phyloP scores from a whole-genome alignment of 2,329 filamentous ascomycete species.

The Botrytis medusae region DNA sequence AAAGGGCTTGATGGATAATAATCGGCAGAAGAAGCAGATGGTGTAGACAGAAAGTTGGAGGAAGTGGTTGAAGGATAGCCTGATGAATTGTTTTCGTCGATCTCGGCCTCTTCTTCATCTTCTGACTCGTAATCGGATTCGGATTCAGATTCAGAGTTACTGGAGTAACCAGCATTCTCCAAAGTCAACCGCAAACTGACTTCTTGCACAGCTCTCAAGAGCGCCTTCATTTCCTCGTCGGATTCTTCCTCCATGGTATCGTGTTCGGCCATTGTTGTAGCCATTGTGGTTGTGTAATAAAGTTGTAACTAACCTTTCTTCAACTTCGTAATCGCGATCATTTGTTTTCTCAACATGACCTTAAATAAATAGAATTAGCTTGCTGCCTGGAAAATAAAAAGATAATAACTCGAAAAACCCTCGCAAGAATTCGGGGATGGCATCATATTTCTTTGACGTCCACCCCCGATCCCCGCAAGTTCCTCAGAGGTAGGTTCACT shows the following conservation, averaged over 20 bases:
- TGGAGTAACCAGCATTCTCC: background rate
- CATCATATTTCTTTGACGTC: background rate
- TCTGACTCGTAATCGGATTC: constrained; percentile 1
- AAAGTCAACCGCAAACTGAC: background rate
- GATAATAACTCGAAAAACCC: background rate
- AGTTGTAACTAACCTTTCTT: constrained; percentile 66
- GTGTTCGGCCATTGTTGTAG: background rate
- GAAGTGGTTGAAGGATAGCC: background rate
- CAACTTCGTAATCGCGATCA: constrained; percentile 97
- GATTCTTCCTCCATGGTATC: background rate
- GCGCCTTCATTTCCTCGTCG: background rate
- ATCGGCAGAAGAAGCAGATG: background rate
- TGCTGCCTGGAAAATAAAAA: constrained; percentile 2
- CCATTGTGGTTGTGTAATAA: background rate
- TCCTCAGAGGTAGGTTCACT: constrained; percentile 31
- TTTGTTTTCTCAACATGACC: constrained; percentile 98
- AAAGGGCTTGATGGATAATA: background rate
- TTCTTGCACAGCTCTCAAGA: background rate
- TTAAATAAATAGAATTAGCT: constrained; percentile 35
- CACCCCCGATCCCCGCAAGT: background rate
- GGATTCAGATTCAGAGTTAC: background rate
- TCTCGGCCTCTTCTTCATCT: background rate
- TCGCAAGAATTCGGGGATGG: background rate
- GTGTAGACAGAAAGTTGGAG: background rate
- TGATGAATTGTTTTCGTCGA: background rate